Evolutionary conservation across 345 rosid genomes (phyloP).

Genomic region (Excoecaria agallocha): DNA sequence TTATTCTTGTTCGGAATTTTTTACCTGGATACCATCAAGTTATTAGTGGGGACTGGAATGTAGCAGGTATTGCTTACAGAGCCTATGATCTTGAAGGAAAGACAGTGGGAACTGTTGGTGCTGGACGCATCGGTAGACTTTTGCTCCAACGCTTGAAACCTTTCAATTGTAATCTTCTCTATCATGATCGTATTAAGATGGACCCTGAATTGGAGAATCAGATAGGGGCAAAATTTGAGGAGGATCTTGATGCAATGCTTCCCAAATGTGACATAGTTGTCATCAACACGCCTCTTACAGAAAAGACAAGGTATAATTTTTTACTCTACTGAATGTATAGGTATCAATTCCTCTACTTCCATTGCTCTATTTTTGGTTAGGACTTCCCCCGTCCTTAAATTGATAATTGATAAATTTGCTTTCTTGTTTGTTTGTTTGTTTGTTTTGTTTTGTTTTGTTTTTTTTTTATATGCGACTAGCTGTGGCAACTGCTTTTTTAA

Average conservation of each 20-base stretch:
- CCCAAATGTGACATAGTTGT: slow-evolving; percentile 83
- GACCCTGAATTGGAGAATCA: slow-evolving; percentile 67
- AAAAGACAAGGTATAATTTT: slow-evolving; percentile 60
- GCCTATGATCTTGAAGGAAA: slow-evolving; percentile 97
- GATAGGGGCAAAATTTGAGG: slow-evolving; percentile 72
- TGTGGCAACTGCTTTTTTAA: no score
- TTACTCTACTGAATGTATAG: not conserved
- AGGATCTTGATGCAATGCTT: slow-evolving; percentile 77
- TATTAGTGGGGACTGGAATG: slow-evolving; percentile 86
- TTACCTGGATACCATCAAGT: slow-evolving; percentile 87
- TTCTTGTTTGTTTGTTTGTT: no score
- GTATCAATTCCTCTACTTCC: not conserved
- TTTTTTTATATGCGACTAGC: no score
- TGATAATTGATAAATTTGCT: no score
- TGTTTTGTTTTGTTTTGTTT: no score
- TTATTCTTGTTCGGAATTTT: slow-evolving; percentile 83
- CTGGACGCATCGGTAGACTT: slow-evolving; percentile 84
- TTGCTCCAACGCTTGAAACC: slow-evolving; percentile 88
- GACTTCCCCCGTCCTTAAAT: not conserved
- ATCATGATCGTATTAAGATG: slow-evolving; percentile 78
- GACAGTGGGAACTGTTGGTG: slow-evolving; percentile 89
- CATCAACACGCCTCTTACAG: slow-evolving; percentile 82
- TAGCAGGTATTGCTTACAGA: slow-evolving; percentile 75
- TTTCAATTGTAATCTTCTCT: slow-evolving; percentile 81
- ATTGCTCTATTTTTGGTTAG: not conserved